Base-by-base conservation (phyloP, 1,284 basidiomycete genomes). In the Phenoliferia sp. region DNA sequence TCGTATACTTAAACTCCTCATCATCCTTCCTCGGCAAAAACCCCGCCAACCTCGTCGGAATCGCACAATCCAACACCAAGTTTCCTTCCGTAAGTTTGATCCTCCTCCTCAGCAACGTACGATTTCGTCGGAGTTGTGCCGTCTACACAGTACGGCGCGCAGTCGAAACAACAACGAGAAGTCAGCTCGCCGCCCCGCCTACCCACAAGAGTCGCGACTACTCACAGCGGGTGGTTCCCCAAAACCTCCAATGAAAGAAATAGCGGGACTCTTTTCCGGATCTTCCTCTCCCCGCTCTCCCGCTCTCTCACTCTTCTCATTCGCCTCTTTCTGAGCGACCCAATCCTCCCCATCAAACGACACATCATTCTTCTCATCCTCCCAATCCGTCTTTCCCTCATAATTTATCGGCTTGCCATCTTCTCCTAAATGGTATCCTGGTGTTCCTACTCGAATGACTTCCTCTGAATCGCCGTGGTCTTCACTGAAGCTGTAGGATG, bases 1-100 rank as follows among this genome's bases (percentile, higher is more conserved):
- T 33, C 9, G 66, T 90, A 75, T 86, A 86, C 76, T 84, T 88
- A 80, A 92, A 94, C 81, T 98, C 95, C 39, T 86, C 84, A 63
- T 90, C 87, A 39, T 89, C 89, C 66, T 87, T 85, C 64, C 90
- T 83, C 0, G 92, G 92, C 28, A 97, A 81, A 64, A 95, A 81
- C 64, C 80, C 78, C 0, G 78, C 86, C 57, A 96, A 83, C 70
- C 89, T 87, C 0, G 90, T 88, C 22, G 94, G 94, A 9, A 96
- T 90, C 29, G 86, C 84, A 71, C 93, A 83, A 69, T 94, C 88
- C 15, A 94, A 83, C 12, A 94, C 89, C 63, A 94, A 84, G 78
- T 95, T 92, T 22, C 94, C 93, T 72, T 90, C 88, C 57, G 88
- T 80, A 76, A 83, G 75, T 12, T 78, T 78, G 16, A 83, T 79